Base-by-base conservation (phyloP, 2,329 filamentous ascomycete species). In the Cephalotrichum gorgonifer region DNA sequence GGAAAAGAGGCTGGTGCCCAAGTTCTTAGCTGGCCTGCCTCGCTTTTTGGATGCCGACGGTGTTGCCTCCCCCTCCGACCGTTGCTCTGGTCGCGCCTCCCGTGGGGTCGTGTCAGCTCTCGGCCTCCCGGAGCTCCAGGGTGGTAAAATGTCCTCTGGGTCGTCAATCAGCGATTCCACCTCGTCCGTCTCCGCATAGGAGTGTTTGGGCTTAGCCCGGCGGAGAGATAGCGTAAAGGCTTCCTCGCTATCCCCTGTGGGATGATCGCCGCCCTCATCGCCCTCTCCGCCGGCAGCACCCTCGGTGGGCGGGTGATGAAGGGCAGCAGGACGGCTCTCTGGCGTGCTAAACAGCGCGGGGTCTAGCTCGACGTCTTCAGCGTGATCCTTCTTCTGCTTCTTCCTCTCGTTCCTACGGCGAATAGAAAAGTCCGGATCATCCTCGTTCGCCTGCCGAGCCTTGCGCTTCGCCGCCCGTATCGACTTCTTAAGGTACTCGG, bases 401-500 rank as follows among this genome's bases (percentile, higher is more conserved):
- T 33, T 53, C 50, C 55, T 59, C 27, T 51, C 48, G 17, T 41
- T 49, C 12, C 53, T 49, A 9, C 39, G 22, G 15, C 64, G 62
- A 42, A 52, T 50, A 54, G 69, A 75, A 53, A 78, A 80, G 50
- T 80, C 76, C 1, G 76, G 77, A 44, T 77, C 63, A 44, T 80
- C 72, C 20, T 71, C 73, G 8, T 39, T 22, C 39, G 77, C 74
- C 17, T 71, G 68, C 23, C 67, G 70, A 6, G 75, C 73, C 51
- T 72, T 75, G 25, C 75, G 67, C 58, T 78, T 79, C 3, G 72
- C 71, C 9, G 72, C 67, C 7, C 74, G 72, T 17, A 78, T 67
- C 1, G 73, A 71, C 57, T 76, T 79, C 57, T 73, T 78, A 28
- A 78, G 64, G 47, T 70, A 75, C 39, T 80, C 76, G 6, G 76